phyloP scores from a whole-genome alignment of 106 monocot genomes.

The Ottelia alismoides region DNA sequence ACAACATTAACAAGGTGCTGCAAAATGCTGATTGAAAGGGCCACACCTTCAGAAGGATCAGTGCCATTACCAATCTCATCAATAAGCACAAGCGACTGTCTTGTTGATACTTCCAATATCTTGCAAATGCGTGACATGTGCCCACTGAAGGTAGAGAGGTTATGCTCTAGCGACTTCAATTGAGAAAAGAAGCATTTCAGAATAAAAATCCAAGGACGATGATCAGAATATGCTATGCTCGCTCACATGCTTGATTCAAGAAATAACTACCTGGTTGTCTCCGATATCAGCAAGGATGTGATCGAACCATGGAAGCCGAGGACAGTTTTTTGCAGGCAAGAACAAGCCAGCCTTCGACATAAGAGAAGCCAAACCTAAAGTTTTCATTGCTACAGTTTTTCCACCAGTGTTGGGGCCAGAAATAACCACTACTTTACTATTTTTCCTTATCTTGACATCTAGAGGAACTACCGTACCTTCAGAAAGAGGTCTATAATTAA shows the following conservation, averaged over 20 bases:
- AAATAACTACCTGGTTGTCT: slow-evolving; percentile 76
- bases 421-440: slow-evolving; percentile 60
- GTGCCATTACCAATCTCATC: slow-evolving; percentile 90
- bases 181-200: slow-evolving; percentile 36
- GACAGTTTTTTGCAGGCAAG: slow-evolving; percentile 44
- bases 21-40: slow-evolving; percentile 78
- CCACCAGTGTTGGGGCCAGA: slow-evolving; percentile 97
- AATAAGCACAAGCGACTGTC: slow-evolving; percentile 63
- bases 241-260: too few relatives aligned
- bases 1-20: slow-evolving; percentile 43
- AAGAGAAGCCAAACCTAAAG: slow-evolving; percentile 69
- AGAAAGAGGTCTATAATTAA: slow-evolving; percentile 2
- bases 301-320: slow-evolving; percentile 80
- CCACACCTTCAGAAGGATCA: slow-evolving; percentile 86
- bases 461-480: slow-evolving; percentile 35
- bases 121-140: slow-evolving; percentile 76
- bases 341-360: slow-evolving; percentile 89
- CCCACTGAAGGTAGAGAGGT: slow-evolving; percentile 80
- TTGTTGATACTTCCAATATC: slow-evolving; percentile 44
- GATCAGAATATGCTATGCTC: too few relatives aligned
- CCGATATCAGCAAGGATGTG: slow-evolving; percentile 86
- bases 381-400: slow-evolving; percentile 85
- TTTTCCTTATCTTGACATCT: slow-evolving; percentile 42
- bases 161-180: slow-evolving; percentile 89
- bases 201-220: too few relatives aligned